Percentiles rank a stretch among this genome's conserved stretches.
phyloP scores from a whole-genome alignment of 2,329 filamentous ascomycete species.

The Septoria linicola region DNA sequence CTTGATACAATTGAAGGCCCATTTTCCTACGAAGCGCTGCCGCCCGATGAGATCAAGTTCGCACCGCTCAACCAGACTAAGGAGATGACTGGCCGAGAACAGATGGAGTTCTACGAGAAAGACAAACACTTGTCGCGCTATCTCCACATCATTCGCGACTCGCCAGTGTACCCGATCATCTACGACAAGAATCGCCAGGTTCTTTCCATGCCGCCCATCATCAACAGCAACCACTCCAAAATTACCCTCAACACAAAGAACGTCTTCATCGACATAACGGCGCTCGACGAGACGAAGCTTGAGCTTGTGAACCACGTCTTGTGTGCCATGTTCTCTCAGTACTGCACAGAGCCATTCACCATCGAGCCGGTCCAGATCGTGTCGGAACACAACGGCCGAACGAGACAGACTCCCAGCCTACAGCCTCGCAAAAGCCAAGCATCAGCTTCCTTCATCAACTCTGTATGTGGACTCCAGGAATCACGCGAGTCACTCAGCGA shows the following conservation, averaged over 20 bases:
- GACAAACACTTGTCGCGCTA: slow-evolving; percentile 89
- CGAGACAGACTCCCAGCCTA: slow-evolving; percentile 77
- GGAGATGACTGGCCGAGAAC: slow-evolving; percentile 79
- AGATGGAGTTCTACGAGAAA: slow-evolving; percentile 93
- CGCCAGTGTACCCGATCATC: slow-evolving; percentile 92
- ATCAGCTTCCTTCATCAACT: slow-evolving; percentile 90
- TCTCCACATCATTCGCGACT: slow-evolving; percentile 91
- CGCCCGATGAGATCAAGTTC: slow-evolving; percentile 91
- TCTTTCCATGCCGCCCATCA: slow-evolving; percentile 93
- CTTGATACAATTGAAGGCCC: slow-evolving; percentile 89
- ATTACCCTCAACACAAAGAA: slow-evolving; percentile 89
- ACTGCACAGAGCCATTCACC: slow-evolving; percentile 84
- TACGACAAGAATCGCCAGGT: slow-evolving; percentile 84
- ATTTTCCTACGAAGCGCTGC: slow-evolving; percentile 91
- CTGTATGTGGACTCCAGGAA: slow-evolving; percentile 79
- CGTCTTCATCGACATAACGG: slow-evolving; percentile 95
- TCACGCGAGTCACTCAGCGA: slow-evolving; percentile 72
- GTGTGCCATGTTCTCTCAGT: slow-evolving; percentile 94
- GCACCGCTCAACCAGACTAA: slow-evolving; percentile 85
- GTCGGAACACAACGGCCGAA: slow-evolving; percentile 85
- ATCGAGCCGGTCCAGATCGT: slow-evolving; percentile 91
- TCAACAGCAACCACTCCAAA: slow-evolving; percentile 96
- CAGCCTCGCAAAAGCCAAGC: slow-evolving; percentile 74
- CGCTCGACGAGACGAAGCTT: slow-evolving; percentile 91
- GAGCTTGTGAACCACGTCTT: slow-evolving; percentile 95